Percentiles rank a stretch among this genome's conserved stretches.
Conservation (phyloP, 2,329 filamentous ascomycete genomes). For the Didymella keratinophila region DNA sequence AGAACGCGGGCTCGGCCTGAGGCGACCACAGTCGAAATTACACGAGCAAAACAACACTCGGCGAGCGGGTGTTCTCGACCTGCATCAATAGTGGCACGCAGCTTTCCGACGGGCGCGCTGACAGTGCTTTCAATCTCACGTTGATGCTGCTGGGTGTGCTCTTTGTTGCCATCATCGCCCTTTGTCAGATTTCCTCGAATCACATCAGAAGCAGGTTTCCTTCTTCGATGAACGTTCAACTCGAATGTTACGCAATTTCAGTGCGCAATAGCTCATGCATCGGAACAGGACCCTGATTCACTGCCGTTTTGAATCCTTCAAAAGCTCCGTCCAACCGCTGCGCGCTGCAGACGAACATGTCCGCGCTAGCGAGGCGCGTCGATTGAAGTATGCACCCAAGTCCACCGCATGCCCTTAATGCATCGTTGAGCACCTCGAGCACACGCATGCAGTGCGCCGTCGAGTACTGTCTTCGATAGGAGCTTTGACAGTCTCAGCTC, state of each 20-base stretch:
- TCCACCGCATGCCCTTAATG: constrained; percentile 7
- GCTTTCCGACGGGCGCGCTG: constrained; percentile 14
- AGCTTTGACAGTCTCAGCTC: constrained; percentile 13
- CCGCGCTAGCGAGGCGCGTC: constrained; percentile 11
- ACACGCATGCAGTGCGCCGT: constrained; percentile 11
- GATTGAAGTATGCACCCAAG: constrained; percentile 5
- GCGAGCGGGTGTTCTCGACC: constrained; percentile 7
- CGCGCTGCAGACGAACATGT: constrained; percentile 3
- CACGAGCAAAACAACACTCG: constrained; percentile 9
- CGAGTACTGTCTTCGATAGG: constrained; percentile 6
- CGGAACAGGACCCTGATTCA: constrained; percentile 20
- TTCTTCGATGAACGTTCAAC: not conserved
- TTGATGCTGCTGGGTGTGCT: constrained; percentile 7
- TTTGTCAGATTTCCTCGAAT: constrained; percentile 12
- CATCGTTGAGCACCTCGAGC: constrained; percentile 12
- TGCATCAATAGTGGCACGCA: constrained; percentile 10
- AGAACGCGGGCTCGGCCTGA: constrained; percentile 9
- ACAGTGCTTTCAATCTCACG: constrained; percentile 2
- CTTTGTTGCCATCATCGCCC: constrained; percentile 10
- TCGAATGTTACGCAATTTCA: constrained; percentile 11
- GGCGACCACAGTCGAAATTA: constrained; percentile 12
- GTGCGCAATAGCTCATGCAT: constrained; percentile 20
- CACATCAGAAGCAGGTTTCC: constrained; percentile 19
- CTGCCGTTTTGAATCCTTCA: constrained; percentile 8
- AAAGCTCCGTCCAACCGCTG: constrained; percentile 14